Base-by-base conservation (phyloP, 208 protist species). In the Leishmania amazonensis region DNA sequence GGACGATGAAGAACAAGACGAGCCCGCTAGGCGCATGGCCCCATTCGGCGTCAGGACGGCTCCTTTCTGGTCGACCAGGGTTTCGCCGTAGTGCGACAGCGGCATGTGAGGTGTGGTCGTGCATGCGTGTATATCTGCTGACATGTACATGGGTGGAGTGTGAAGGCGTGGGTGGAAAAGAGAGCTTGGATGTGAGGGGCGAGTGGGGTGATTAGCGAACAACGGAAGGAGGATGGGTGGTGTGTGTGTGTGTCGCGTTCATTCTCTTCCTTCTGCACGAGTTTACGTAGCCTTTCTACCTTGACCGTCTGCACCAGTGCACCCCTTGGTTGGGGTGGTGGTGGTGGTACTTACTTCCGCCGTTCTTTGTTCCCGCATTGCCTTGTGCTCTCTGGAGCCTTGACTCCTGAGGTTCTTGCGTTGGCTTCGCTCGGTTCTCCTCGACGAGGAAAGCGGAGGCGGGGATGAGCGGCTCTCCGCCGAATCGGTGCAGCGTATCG, bases 371-470 rank as follows among this genome's bases (percentile, higher is more conserved):
- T 54, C 17, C 21, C 3, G 51, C 51, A 15, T 19, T 54, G 51
- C 60, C 19, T 45, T 80, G 75, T 47, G 83, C 78, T 86, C 53
- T 84, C 47, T 74, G 13, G 47, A 73, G 28, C 57, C 1, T 64
- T 7, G 58, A 8, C 2, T 17, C 58, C 8, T 64, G 13, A 0
- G 51, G 51, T 54, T 54, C 17, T 21, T 15, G 17, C 35, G 24
- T 9, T 64, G n/a, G 28, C 9, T 11, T 64, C 6, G 28, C 58
- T 64, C 58, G 13, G 28, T 31, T 15, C 28, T 64, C n/a, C 28
- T 64, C 35, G 28, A 31, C n/a, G 28, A 64, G 58, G 28, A 64
- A 15, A 7, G 58, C n/a, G 28, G 58, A 28, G 28, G 7, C 19
- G 58, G 58, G 28, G 28, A 0, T 64, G 58, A 31, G 7, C n/a